Evolutionary conservation across 2,329 filamentous ascomycete genomes (phyloP), one percentile per base, ranked within the genome.

Genomic region (Pezicula neosporulosa): DNA sequence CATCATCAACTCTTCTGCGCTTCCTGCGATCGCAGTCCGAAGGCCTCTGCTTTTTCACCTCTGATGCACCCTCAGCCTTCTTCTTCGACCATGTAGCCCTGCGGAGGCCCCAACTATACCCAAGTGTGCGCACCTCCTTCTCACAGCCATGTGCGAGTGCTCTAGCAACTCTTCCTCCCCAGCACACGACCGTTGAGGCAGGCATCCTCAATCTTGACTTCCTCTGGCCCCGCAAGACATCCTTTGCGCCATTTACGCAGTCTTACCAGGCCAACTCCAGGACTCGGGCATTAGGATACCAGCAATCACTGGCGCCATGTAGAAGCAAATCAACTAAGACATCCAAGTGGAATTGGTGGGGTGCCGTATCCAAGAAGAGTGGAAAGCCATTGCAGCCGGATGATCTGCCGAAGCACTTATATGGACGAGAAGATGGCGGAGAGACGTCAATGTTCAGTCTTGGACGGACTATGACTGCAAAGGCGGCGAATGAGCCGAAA

Each of bases 401-500:
- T 56, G 81, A 85, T 60, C 75, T 85, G 10, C 83, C 84, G 15
- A 64, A 74, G 5, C 53, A 72, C 59, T 63, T 75, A 56, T 68
- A 82, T 71, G 51, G 56, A 13, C 66, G 81, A 39, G 82, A 89
- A 47, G 82, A 85, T 52, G 77, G 77, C 38, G 73, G 73, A 19
- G 78, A 81, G 44, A 77, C 77, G 4, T 79, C 79, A 57, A 83
- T 86, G 62, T 89, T 89, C 68, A 86, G 77, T 63, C 77, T 86
- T 47, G 86, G 86, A 39, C 81, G 90, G 39, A 82, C 86, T 42
- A 76, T 90, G 63, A 79, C 83, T 47, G 80, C 83, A 44, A 94
- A 93, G 70, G 87, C 89, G 3, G 85, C 87, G 24, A 86, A 93
- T 51, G 91, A 97, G 68, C 82, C 92, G 28, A 86, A 90, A 53